Percentiles rank a stretch among this genome's conserved stretches.
These are phyloP conservation scores for Cyclotella kingstonii DNA, from an alignment of 108 stramenopile genomes.

Conservation along the genomic window DNA sequence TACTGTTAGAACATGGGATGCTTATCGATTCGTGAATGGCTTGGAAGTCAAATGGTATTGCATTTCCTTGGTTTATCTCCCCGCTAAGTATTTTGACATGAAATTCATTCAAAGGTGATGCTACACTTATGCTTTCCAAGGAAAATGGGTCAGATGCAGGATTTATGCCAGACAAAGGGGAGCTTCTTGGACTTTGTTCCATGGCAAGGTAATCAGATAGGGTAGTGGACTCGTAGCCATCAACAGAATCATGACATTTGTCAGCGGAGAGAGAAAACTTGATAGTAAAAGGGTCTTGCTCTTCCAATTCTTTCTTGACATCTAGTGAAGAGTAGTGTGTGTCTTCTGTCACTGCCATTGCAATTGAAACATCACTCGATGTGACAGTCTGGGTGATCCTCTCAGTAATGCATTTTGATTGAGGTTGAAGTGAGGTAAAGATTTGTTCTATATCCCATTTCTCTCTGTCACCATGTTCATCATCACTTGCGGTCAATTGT, in stretches of 20 bases:
- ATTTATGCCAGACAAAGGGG: too few relatives aligned
- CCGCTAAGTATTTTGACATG: too few relatives aligned
- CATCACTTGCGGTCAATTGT: not conserved
- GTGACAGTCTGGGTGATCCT: too few relatives aligned
- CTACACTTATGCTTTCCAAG: too few relatives aligned
- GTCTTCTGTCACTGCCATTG: not conserved
- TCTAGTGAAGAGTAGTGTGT: too few relatives aligned
- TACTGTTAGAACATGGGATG: too few relatives aligned
- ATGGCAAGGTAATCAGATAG: not conserved
- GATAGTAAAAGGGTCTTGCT: too few relatives aligned
- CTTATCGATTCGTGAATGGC: not conserved
- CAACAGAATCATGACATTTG: not conserved
- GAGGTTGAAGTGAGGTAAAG: constrained; percentile 14
- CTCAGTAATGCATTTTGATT: not conserved
- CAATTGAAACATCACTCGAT: too few relatives aligned
- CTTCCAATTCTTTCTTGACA: too few relatives aligned
- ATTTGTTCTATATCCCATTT: constrained; percentile 19
- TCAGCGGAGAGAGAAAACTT: not conserved
- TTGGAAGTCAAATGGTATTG: not conserved
- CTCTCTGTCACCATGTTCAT: not conserved
- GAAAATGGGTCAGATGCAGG: too few relatives aligned
- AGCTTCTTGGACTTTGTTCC: not conserved
- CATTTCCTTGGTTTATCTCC: too few relatives aligned
- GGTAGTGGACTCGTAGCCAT: not conserved
- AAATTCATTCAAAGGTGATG: too few relatives aligned